Conservation (phyloP, 1,284 basidiomycete genomes). For the Cryptococcus neoformans region DNA sequence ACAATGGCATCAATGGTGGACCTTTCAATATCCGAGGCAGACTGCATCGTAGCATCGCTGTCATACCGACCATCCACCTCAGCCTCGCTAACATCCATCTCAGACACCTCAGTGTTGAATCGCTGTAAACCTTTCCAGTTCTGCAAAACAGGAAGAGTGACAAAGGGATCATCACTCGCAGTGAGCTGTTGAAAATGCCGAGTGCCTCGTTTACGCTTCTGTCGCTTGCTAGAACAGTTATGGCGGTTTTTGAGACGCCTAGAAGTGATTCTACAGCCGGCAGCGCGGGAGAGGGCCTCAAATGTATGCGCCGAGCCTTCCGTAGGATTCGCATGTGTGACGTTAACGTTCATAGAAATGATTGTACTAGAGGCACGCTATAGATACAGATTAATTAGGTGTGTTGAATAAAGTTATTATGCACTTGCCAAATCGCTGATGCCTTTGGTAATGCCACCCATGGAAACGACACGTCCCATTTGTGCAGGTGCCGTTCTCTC, state of each 20-base stretch:
- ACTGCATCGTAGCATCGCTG: constrained; percentile 2
- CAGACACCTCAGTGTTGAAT: background rate
- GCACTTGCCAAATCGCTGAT: background rate
- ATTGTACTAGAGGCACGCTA: too few relatives aligned
- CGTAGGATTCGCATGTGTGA: too few relatives aligned
- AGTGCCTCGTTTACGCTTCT: too few relatives aligned
- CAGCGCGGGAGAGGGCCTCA: too few relatives aligned
- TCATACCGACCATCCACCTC: constrained; percentile 5
- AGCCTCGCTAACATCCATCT: constrained; percentile 9
- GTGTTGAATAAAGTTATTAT: too few relatives aligned
- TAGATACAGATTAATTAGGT: too few relatives aligned
- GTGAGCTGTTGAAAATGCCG: background rate
- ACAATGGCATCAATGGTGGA: background rate
- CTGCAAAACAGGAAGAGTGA: constrained; percentile 10
- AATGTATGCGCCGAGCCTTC: too few relatives aligned
- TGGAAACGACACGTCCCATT: background rate
- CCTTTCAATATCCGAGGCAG: background rate
- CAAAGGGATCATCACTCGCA: constrained; percentile 9
- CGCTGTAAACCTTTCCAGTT: background rate
- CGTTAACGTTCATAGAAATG: too few relatives aligned
- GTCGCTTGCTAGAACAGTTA: too few relatives aligned
- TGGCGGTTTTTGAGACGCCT: too few relatives aligned
- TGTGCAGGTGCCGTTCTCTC: background rate
- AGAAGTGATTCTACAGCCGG: too few relatives aligned
- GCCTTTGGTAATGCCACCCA: background rate